These are phyloP conservation scores for Penstemon eatonii DNA, from an alignment of 257 asterid genomes.

Conservation along the genomic window DNA sequence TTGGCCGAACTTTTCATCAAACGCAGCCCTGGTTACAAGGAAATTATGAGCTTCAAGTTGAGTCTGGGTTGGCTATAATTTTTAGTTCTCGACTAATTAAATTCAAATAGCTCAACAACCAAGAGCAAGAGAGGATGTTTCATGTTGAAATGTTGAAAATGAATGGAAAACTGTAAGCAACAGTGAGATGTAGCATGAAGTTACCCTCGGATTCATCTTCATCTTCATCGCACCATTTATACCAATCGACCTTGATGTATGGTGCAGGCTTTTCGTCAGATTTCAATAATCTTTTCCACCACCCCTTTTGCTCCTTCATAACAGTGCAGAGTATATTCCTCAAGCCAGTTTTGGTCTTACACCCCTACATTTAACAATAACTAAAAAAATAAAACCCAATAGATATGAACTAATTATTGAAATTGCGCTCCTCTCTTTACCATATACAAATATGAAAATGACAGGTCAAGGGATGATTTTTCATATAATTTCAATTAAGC, in stretches of 20 bases:
- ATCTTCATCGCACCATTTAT: constrained; percentile 89
- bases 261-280: constrained; percentile 83
- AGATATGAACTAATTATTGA: too few relatives aligned
- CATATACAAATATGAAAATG: too few relatives aligned
- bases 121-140: not conserved
- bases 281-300: constrained; percentile 87
- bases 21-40: too few relatives aligned
- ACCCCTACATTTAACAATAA: constrained; percentile 48
- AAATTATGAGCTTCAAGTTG: too few relatives aligned
- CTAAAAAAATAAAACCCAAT: too few relatives aligned
- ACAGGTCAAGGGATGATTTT: too few relatives aligned
- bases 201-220: constrained; percentile 77
- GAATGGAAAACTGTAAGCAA: not conserved
- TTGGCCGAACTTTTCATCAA: too few relatives aligned
- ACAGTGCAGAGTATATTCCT: constrained; percentile 76
- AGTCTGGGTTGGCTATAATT: too few relatives aligned
- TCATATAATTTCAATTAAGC: too few relatives aligned
- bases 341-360: constrained; percentile 68
- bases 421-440: too few relatives aligned
- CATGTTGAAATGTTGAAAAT: constrained; percentile 13
- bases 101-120: too few relatives aligned
- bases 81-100: too few relatives aligned
- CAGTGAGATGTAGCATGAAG: constrained; percentile 34
- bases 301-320: constrained; percentile 64
- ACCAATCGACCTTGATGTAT: constrained; percentile 86